These are phyloP conservation scores for Dactylellina sp. DNA, from an alignment of 2,329 filamentous ascomycete species.

Conservation along the genomic window DNA sequence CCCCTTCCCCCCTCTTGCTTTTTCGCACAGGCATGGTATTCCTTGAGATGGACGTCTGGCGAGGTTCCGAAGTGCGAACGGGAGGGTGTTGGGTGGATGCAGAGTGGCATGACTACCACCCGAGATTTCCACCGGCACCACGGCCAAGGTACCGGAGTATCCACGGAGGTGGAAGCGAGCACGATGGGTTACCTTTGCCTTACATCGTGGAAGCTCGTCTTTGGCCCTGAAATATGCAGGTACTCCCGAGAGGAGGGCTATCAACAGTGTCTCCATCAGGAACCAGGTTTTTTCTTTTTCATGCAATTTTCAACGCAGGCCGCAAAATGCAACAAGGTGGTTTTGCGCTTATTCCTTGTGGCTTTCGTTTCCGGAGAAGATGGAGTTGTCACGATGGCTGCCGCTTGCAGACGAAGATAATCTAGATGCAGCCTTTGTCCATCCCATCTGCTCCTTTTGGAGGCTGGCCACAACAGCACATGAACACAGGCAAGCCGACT, in stretches of 20 bases:
- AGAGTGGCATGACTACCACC: constrained; percentile 42
- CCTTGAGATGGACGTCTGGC: background rate
- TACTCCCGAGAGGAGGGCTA: constrained; percentile 21
- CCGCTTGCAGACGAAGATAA: background rate
- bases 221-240: constrained; percentile 34
- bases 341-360: background rate
- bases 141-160: constrained; percentile 2
- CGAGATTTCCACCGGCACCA: constrained; percentile 5
- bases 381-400: background rate
- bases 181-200: constrained; percentile 11
- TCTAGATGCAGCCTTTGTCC: too few species aligned
- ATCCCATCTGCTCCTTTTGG: too few species aligned
- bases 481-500: too few species aligned
- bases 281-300: constrained; percentile 6
- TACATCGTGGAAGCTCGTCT: constrained; percentile 7
- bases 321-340: constrained; percentile 54
- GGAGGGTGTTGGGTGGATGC: constrained; percentile 17
- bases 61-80: constrained; percentile 50
- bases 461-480: too few species aligned
- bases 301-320: constrained; percentile 25
- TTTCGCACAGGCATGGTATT: constrained; percentile 20
- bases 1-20: constrained; percentile 36
- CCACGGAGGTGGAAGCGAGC: constrained; percentile 17
- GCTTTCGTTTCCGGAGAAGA: background rate
- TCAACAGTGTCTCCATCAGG: too few species aligned